These are phyloP conservation scores for Apium graveolens DNA, from an alignment of 129 eudicot genomes.

Conservation along the genomic window DNA sequence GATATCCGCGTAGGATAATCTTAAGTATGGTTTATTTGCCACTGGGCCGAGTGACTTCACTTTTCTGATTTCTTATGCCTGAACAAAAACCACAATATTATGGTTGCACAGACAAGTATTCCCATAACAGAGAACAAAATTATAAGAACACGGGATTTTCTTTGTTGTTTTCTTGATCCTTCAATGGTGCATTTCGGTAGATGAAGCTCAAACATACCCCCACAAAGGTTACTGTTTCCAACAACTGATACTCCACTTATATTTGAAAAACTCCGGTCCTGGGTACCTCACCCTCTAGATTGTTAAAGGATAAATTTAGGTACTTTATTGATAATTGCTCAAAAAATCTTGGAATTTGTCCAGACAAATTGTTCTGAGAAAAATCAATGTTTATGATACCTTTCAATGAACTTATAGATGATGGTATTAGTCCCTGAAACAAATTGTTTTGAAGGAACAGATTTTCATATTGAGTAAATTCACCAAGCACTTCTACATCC, in stretches of 20 bases:
- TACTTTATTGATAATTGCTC: background rate
- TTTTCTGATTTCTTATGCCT: background rate
- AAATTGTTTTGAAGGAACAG: background rate
- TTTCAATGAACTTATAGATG: background rate
- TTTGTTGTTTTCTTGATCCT: background rate
- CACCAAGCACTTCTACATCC: no score
- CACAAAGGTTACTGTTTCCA: slow-evolving; percentile 5
- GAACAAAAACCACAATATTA: background rate
- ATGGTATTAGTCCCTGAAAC: background rate
- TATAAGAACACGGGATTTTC: background rate
- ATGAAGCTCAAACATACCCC: slow-evolving; percentile 1
- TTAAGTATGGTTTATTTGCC: background rate
- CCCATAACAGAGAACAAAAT: background rate
- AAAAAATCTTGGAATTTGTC: slow-evolving; percentile 5
- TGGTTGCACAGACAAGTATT: background rate
- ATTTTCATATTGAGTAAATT: no score
- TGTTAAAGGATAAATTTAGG: slow-evolving; percentile 4
- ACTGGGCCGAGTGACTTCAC: no score
- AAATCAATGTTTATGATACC: background rate
- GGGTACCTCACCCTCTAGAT: slow-evolving; percentile 7
- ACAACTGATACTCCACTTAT: slow-evolving; percentile 1
- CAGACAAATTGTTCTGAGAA: slow-evolving; percentile 12
- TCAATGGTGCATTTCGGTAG: background rate
- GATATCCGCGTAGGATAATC: background rate
- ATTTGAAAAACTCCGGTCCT: background rate